Evolutionary conservation across 2,329 filamentous ascomycete genomes (phyloP).

Genomic region (Botrytis medusae): DNA sequence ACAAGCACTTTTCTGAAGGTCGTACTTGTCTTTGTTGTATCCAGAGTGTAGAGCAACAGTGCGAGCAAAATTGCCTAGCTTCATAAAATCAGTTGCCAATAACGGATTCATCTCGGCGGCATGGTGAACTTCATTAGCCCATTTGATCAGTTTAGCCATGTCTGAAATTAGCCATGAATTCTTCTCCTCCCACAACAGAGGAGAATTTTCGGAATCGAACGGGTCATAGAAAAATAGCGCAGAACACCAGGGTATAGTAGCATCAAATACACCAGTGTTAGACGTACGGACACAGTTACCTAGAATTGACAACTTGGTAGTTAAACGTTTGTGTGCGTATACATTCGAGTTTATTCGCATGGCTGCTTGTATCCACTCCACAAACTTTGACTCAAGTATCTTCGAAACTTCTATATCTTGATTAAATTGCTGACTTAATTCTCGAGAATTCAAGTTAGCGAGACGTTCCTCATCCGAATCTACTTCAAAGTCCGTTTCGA

Average conservation of each 20-base stretch:
- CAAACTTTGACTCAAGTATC: background rate
- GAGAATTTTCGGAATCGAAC: background rate
- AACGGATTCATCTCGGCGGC: conserved; percentile 1
- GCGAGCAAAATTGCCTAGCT: background rate
- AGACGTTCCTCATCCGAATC: conserved; percentile 16
- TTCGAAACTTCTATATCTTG: background rate
- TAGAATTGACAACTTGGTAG: background rate
- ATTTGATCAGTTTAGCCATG: background rate
- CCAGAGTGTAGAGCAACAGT: background rate
- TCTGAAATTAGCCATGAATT: background rate
- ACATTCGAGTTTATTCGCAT: background rate
- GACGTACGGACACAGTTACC: background rate
- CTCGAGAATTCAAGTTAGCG: conserved; percentile 5
- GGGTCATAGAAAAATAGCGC: background rate
- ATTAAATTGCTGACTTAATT: conserved; percentile 11
- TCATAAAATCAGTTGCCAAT: background rate
- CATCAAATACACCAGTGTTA: background rate
- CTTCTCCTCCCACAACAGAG: background rate
- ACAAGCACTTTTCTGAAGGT: background rate
- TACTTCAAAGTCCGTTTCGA: background rate
- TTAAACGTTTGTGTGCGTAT: background rate
- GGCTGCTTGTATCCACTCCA: background rate
- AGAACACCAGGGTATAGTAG: background rate
- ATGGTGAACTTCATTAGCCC: background rate
- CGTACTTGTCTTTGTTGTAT: background rate